phyloP scores from a whole-genome alignment of 2,329 filamentous ascomycete species.

The Fusarium metavorans region DNA sequence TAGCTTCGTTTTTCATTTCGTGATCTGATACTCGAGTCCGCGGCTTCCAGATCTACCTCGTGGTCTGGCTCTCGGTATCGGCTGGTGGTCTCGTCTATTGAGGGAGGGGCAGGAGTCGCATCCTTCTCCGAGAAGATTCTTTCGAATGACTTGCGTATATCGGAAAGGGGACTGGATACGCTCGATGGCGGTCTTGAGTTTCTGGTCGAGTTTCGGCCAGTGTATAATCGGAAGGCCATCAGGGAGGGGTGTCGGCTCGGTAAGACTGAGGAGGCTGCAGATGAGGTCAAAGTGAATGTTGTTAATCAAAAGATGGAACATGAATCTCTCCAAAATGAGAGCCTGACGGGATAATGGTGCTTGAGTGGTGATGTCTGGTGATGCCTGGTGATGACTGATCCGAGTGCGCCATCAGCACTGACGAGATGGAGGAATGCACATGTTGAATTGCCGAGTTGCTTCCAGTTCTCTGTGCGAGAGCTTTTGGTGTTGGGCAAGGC shows the following conservation, averaged over 20 bases:
- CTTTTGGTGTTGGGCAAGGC: neutral
- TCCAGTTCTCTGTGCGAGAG: neutral
- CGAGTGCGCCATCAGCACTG: neutral
- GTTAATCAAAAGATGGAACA: neutral
- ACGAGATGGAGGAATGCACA: neutral
- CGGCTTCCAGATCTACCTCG: neutral
- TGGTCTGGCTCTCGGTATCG: neutral
- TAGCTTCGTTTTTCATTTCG: neutral
- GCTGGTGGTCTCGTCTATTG: neutral
- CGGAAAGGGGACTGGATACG: neutral
- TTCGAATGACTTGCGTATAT: neutral
- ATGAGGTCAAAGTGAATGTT: neutral
- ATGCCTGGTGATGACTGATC: neutral
- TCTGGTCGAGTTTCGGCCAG: neutral
- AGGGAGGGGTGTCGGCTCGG: neutral
- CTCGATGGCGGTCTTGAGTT: neutral
- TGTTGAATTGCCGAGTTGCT: neutral
- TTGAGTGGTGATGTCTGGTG: neutral
- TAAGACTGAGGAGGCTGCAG: neutral
- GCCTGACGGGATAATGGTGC: neutral
- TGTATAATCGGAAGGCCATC: neutral
- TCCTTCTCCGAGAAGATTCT: neutral
- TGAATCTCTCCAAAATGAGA: neutral
- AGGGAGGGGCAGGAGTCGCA: neutral
- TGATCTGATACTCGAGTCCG: neutral